phyloP scores from a whole-genome alignment of 1,139 yeast species.

The Nadsonia starkeyi-henricii region DNA sequence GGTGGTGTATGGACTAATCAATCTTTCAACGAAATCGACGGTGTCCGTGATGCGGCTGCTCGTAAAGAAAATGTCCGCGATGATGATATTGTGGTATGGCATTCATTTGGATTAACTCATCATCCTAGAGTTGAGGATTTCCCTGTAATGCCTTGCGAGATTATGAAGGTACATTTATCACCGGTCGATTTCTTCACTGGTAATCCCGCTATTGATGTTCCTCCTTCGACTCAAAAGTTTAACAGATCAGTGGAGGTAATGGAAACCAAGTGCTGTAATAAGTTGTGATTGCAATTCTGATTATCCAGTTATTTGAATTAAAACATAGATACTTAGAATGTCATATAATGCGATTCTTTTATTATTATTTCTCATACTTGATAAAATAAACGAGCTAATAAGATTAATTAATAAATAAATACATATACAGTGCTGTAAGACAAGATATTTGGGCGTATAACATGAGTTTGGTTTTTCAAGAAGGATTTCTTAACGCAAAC shows the following conservation, averaged over 20 bases:
- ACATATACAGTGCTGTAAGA: too few relatives aligned
- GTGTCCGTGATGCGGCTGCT: slow-evolving; percentile 48
- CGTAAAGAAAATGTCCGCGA: slow-evolving; percentile 63
- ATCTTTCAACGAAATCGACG: slow-evolving; percentile 48
- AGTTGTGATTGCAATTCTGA: background rate
- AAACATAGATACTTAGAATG: too few relatives aligned
- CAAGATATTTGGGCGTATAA: too few relatives aligned
- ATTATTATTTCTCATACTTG: background rate
- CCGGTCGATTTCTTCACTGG: slow-evolving; percentile 70
- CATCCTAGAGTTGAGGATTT: slow-evolving; percentile 82
- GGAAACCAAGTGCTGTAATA: slow-evolving; percentile 23
- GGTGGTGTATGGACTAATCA: slow-evolving; percentile 76
- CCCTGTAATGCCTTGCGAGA: slow-evolving; percentile 89
- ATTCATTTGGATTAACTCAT: slow-evolving; percentile 76
- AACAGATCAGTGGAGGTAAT: slow-evolving; percentile 49
- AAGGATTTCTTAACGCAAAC: background rate
- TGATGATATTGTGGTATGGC: slow-evolving; percentile 75
- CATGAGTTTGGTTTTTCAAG: too few relatives aligned
- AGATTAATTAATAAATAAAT: too few relatives aligned
- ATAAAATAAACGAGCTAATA: too few relatives aligned
- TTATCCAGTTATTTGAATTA: too few relatives aligned
- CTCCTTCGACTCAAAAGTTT: slow-evolving; percentile 55
- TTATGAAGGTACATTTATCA: slow-evolving; percentile 48
- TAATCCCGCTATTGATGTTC: slow-evolving; percentile 76
- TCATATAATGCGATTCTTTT: too few relatives aligned